Conservation (phyloP, 106 monocot genomes). For the Agapanthus africanus region DNA sequence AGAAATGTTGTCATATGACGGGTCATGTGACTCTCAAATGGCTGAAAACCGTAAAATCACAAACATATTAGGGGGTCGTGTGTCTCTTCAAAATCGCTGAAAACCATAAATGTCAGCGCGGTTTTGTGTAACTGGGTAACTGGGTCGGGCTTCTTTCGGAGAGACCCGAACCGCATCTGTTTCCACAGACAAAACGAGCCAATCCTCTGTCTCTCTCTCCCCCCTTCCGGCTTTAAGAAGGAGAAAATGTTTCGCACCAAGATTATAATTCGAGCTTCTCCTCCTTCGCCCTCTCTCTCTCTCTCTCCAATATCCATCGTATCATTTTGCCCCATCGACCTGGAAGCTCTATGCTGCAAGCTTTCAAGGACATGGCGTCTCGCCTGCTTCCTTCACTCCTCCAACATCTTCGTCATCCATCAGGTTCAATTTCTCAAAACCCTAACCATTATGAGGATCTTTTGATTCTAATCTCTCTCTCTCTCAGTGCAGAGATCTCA, state of each 20-base stretch:
- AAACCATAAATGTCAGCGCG: too few species aligned
- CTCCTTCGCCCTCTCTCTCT: conserved; percentile 7
- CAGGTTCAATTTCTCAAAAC: conserved; percentile 14
- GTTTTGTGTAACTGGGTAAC: too few species aligned
- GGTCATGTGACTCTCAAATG: too few species aligned
- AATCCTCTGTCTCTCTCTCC: too few species aligned
- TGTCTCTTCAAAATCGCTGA: too few species aligned
- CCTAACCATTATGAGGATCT: not conserved
- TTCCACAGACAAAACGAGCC: too few species aligned
- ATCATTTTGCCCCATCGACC: conserved; percentile 9
- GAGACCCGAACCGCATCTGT: too few species aligned
- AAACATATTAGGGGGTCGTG: too few species aligned
- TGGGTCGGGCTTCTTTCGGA: too few species aligned
- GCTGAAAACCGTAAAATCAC: too few species aligned
- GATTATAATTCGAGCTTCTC: conserved; percentile 22
- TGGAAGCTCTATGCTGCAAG: conserved; percentile 53
- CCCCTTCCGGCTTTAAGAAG: too few species aligned
- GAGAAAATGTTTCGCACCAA: conserved; percentile 40
- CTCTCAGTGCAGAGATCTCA: conserved; percentile 34
- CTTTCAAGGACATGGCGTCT: conserved; percentile 37
- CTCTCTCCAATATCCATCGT: not conserved
- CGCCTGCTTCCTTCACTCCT: conserved; percentile 36
- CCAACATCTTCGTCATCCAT: conserved; percentile 38
- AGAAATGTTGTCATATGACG: too few species aligned
- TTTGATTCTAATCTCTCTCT: not conserved